Base-by-base conservation (phyloP, 805 yeast species). In the Wickerhamiella nectarea region DNA sequence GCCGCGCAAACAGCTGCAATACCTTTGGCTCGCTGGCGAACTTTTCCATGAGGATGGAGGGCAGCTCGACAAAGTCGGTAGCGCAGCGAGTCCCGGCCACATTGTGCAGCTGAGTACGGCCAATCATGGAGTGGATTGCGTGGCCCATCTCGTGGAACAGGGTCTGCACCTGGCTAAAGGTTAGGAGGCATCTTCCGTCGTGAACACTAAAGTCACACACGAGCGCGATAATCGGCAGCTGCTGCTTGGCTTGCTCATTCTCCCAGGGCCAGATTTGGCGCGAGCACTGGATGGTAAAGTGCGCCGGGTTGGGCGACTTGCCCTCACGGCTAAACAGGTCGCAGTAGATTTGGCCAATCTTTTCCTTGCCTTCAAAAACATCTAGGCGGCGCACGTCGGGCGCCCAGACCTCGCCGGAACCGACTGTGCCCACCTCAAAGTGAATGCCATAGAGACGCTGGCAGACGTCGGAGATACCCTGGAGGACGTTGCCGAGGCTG, bases 91-190 rank as follows among this genome's bases (percentile, higher is more conserved):
- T 91, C 3, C 98, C 98, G 26, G 93, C 78, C 7, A 89, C 80
- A 58, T 86, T 91, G 58, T 91, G 98, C 42, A 89, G 64, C 35
- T 78, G 70, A 0, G 98, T 91, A 49, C 89, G 71, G 0, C 97
- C 98, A 17, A 91, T 64, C 95, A 91, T 89, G 2, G 96, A 84
- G 60, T 91, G 98, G 75, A 91, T 81, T 1, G 97, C 97, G 61
- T 91, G 98, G 0, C 98, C 98, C 95, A 91, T 86, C 62, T 91
- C 98, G 62, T 91, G 98, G 65, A 91, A 91, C 15, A 91, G 65
- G 0, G 98, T 91, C 54, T 89, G 95, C 17, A 89, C 86, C 55
- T 91, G 97, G 46, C 70, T 73, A 46, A 83, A 67, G 10, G 78
- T 68, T 33, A 89, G 62, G 15, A 82, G 64, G 24, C 87, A 77